Conservation (phyloP, 495 filamentous ascomycete species). For the Astrothelium macrocarpum region DNA sequence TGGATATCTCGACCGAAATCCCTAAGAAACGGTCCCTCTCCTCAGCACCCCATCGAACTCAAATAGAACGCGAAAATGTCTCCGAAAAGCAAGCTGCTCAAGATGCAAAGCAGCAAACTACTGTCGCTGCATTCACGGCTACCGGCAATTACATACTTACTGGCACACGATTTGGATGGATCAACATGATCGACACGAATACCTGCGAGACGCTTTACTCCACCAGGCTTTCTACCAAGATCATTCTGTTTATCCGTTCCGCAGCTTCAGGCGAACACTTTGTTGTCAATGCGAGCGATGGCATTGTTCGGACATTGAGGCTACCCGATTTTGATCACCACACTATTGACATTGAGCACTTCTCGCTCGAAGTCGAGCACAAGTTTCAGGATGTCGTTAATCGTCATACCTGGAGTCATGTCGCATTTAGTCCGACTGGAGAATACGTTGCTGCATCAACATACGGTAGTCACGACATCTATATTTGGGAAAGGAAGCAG, state of each 20-base stretch:
- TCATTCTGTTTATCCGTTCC: constrained; percentile 79
- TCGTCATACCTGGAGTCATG: constrained; percentile 87
- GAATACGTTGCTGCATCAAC: constrained; percentile 90
- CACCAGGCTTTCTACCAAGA: constrained; percentile 71
- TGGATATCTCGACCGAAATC: constrained; percentile 57
- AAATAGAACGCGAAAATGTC: constrained; percentile 47
- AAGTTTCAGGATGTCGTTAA: constrained; percentile 98
- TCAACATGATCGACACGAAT: constrained; percentile 79
- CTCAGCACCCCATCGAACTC: constrained; percentile 63
- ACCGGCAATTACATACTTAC: constrained; percentile 79
- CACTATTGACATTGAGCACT: constrained; percentile 54
- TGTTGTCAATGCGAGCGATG: constrained; percentile 81
- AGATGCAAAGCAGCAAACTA: constrained; percentile 89
- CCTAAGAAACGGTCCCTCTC: constrained; percentile 62
- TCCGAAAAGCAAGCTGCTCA: constrained; percentile 79
- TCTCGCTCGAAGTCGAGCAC: constrained; percentile 86
- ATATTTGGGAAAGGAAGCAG: constrained; percentile 91
- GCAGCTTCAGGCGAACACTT: constrained; percentile 74
- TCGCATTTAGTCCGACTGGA: constrained; percentile 74
- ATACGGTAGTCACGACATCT: constrained; percentile 94
- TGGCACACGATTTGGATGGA: constrained; percentile 86
- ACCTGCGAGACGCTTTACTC: constrained; percentile 75
- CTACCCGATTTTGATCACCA: constrained; percentile 51
- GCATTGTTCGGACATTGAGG: constrained; percentile 82
- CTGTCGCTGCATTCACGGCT: constrained; percentile 76